Percentiles rank a stretch among this genome's conserved stretches.
Evolutionary conservation across 441 rosid genomes (phyloP).

Genomic region (Rhodomyrtus psidioides): DNA sequence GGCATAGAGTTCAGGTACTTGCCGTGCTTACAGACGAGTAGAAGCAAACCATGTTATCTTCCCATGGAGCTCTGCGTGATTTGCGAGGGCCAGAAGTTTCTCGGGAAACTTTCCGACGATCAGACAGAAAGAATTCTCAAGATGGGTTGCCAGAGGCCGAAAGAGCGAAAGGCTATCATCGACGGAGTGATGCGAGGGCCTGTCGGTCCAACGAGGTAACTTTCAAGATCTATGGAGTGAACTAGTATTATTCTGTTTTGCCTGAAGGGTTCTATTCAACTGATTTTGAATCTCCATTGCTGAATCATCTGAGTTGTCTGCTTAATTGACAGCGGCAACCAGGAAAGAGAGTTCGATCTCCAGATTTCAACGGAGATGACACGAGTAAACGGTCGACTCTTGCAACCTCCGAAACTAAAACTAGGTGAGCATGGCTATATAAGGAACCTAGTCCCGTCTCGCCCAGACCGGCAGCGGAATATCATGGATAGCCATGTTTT

Average conservation of each 20-base stretch:
- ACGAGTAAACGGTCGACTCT: conserved; percentile 70
- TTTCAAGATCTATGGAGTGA: not conserved
- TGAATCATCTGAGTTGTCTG: not conserved
- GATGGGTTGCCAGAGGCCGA: conserved; percentile 93
- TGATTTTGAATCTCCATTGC: not conserved
- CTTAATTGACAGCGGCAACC: conserved; percentile 49
- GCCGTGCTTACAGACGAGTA: conserved; percentile 90
- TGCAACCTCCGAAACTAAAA: conserved; percentile 89
- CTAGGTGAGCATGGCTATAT: conserved; percentile 65
- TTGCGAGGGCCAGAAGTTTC: conserved; percentile 97
- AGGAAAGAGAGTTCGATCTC: conserved; percentile 63
- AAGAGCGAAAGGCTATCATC: conserved; percentile 75
- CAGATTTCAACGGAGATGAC: conserved; percentile 83
- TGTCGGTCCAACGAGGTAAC: conserved; percentile 85
- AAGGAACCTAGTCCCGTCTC: conserved; percentile 52
- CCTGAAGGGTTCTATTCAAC: not conserved
- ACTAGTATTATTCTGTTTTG: not conserved
- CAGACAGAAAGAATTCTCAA: conserved; percentile 85
- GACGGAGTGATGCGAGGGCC: conserved; percentile 75
- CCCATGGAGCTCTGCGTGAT: conserved; percentile 96
- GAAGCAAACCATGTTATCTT: conserved; percentile 90
- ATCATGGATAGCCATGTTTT: conserved; percentile 62
- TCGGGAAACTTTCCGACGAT: conserved; percentile 92
- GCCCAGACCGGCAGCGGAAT: conserved; percentile 77
- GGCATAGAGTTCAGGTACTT: conserved; percentile 70